Conservation (phyloP, 331 rosid species). For the Cydonia oblonga region DNA sequence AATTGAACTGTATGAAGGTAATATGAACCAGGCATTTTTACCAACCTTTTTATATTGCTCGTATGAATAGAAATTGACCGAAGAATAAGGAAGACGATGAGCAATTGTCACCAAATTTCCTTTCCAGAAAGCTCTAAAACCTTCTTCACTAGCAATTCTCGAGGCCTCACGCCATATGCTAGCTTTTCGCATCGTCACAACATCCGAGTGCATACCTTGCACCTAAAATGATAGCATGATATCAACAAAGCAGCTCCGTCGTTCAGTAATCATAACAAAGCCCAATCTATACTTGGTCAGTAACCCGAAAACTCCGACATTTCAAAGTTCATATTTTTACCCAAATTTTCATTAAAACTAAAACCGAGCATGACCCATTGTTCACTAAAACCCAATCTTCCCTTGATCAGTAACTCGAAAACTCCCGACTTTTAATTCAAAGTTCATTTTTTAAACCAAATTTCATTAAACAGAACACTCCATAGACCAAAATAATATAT, state of each 20-base stretch:
- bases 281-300: not conserved
- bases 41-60: conserved; percentile 80
- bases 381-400: not conserved
- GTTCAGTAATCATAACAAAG: not conserved
- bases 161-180: conserved; percentile 95
- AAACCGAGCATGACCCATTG: not conserved
- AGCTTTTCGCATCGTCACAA: conserved; percentile 56
- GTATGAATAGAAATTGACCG: conserved; percentile 79
- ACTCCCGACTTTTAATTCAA: not conserved
- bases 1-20: not conserved
- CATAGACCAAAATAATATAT: not conserved
- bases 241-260: not conserved
- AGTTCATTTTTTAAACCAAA: not conserved
- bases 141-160: conserved; percentile 76
- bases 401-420: not conserved
- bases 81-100: conserved; percentile 90
- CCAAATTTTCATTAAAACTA: not conserved
- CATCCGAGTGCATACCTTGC: conserved; percentile 95
- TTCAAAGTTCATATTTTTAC: not conserved
- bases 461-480: not conserved
- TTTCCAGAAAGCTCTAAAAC: conserved; percentile 93
- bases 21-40: not conserved
- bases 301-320: not conserved
- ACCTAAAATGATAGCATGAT: conserved; percentile 28
- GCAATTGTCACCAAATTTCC: conserved; percentile 95